These are phyloP conservation scores for Pseudogymnoascus sp. DNA, from an alignment of 2,329 filamentous ascomycete species.

Conservation along the genomic window DNA sequence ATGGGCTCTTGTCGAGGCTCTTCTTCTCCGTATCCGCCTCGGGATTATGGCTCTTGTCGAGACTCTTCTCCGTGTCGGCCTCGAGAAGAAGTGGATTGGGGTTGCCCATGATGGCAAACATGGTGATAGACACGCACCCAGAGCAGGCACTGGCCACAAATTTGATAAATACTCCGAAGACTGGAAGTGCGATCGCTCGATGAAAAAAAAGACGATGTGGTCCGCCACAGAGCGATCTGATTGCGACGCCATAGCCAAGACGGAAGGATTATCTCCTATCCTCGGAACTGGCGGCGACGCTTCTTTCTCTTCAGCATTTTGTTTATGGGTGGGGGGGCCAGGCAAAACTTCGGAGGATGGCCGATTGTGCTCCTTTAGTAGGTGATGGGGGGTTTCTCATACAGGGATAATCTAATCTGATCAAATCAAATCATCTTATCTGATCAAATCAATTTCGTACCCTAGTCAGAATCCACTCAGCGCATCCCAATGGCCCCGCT, in stretches of 20 bases:
- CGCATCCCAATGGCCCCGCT: neutral
- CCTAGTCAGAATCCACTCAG: neutral
- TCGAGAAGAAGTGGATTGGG: neutral
- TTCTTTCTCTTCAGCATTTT: neutral
- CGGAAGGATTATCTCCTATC: neutral
- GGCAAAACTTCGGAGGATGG: neutral
- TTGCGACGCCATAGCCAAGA: neutral
- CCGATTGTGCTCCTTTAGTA: neutral
- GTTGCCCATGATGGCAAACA: neutral
- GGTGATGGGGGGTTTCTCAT: neutral
- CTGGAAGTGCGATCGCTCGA: neutral
- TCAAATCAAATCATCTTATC: conserved; percentile 5
- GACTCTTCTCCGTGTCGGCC: neutral
- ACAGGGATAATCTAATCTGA: conserved; percentile 1
- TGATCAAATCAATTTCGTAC: neutral
- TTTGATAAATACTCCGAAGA: neutral
- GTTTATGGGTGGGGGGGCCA: neutral
- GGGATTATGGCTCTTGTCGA: neutral
- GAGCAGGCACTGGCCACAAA: neutral
- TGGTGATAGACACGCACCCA: neutral
- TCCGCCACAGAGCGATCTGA: neutral
- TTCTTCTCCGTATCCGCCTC: neutral
- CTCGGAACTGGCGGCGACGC: neutral
- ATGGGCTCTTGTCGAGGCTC: neutral
- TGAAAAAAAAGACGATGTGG: neutral